These are phyloP conservation scores for Trichoderma virens DNA, from an alignment of 495 filamentous ascomycete genomes.

Conservation along the genomic window DNA sequence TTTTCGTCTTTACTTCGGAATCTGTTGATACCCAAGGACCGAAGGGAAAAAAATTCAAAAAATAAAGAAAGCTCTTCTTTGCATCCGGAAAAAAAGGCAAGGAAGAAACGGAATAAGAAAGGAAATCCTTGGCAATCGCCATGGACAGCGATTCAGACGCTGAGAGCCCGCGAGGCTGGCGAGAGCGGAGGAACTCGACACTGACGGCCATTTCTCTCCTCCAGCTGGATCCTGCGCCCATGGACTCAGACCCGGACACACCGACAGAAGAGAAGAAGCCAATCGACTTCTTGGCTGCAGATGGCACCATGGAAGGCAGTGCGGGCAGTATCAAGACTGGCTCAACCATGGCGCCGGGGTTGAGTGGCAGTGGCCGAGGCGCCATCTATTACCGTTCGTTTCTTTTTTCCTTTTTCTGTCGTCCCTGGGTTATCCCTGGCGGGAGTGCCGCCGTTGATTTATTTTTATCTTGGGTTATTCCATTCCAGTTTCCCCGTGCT, in stretches of 20 bases:
- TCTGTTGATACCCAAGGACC: not conserved
- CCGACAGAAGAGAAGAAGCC: slow-evolving; percentile 50
- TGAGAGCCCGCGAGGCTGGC: slow-evolving; percentile 14
- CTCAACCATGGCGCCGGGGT: slow-evolving; percentile 37
- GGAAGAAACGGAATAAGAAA: not conserved
- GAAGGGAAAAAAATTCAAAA: not conserved
- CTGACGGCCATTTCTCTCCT: slow-evolving; percentile 58
- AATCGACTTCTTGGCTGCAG: slow-evolving; percentile 35
- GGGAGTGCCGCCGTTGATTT: too few species aligned
- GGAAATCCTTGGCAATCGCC: not conserved
- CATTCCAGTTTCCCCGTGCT: not conserved
- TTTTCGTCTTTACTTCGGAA: not conserved
- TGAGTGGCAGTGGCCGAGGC: slow-evolving; percentile 45
- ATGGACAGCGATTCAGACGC: slow-evolving; percentile 6
- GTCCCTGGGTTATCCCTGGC: slow-evolving; percentile 13
- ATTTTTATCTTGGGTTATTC: not conserved
- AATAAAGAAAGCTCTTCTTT: slow-evolving; percentile 14
- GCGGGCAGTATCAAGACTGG: slow-evolving; percentile 19
- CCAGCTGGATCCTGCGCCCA: slow-evolving; percentile 74
- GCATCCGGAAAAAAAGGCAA: not conserved
- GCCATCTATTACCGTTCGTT: slow-evolving; percentile 56
- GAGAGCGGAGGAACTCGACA: slow-evolving; percentile 31
- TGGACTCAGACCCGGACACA: slow-evolving; percentile 43
- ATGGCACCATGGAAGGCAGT: slow-evolving; percentile 21
- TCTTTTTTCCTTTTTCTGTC: not conserved